Evolutionary conservation across 2,329 filamentous ascomycete species (phyloP).

Genomic region (Cordyceps tenuipes): DNA sequence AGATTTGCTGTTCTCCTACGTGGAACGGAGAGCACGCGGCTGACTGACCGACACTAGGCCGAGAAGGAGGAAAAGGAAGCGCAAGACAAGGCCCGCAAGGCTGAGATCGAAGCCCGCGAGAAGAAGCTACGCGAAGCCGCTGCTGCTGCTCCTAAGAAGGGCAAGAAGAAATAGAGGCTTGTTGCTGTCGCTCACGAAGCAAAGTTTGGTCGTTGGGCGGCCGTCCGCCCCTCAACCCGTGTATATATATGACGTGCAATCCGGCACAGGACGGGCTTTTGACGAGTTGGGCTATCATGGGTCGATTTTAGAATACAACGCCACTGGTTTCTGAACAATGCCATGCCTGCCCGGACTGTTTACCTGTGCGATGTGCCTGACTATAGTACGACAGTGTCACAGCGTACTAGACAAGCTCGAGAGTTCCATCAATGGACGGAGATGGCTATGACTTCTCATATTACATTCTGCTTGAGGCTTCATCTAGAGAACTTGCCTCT

Average conservation of each 20-base stretch:
- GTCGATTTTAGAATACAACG: not conserved
- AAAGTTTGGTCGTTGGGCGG: not conserved
- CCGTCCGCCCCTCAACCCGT: not conserved
- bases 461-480: no score
- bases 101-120: slow-evolving; percentile 47
- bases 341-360: not conserved
- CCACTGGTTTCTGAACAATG: not conserved
- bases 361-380: not conserved
- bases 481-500: no score
- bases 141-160: slow-evolving; percentile 40
- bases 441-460: no score
- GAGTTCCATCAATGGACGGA: no score
- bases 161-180: slow-evolving; percentile 34
- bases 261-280: not conserved
- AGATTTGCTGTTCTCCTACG: slow-evolving; percentile 7
- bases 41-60: slow-evolving; percentile 32
- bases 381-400: no score
- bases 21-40: not conserved
- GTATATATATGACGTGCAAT: slow-evolving; percentile 8
- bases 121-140: slow-evolving; percentile 48
- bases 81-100: slow-evolving; percentile 38
- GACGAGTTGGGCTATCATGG: not conserved
- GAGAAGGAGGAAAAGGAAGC: slow-evolving; percentile 51
- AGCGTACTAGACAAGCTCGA: no score
- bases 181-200: not conserved